phyloP scores from a whole-genome alignment of 164 flowering plant genomes.

The Echeveria elegans region DNA sequence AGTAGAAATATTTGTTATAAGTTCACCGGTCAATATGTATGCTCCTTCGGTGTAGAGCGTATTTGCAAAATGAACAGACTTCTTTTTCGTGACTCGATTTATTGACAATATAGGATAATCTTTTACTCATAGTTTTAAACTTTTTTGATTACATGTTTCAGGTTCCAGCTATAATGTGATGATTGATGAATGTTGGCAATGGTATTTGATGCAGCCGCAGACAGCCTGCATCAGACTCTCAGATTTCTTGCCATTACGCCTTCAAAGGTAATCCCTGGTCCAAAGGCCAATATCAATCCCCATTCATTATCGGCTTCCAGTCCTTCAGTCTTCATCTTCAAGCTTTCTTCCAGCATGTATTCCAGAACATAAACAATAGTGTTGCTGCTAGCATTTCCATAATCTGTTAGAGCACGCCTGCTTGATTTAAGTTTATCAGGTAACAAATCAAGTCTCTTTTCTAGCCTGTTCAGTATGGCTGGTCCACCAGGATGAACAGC shows the following conservation, averaged over 20 bases:
- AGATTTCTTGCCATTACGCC: constrained; percentile 78
- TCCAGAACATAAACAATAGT: constrained; percentile 90
- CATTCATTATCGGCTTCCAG: constrained; percentile 28
- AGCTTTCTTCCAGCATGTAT: constrained; percentile 70
- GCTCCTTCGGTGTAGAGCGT: no score
- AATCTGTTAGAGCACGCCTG: constrained; percentile 71
- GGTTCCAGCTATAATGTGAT: not conserved
- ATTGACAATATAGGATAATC: not conserved
- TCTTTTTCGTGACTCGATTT: not conserved
- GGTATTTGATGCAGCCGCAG: not conserved
- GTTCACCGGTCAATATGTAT: no score
- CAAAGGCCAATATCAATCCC: constrained; percentile 90
- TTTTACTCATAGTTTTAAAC: not conserved
- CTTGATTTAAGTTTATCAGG: constrained; percentile 74
- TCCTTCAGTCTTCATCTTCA: constrained; percentile 27
- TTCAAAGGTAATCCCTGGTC: constrained; percentile 85
- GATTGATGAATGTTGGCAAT: no score
- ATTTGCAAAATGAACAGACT: no score
- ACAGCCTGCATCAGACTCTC: constrained; percentile 6
- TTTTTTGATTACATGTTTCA: not conserved
- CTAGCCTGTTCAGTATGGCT: constrained; percentile 75
- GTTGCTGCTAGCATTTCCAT: constrained; percentile 90
- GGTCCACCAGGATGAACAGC: constrained; percentile 97
- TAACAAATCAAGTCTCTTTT: constrained; percentile 65
- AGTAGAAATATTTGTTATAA: no score